Percentiles rank a stretch among this genome's conserved stretches.
Evolutionary conservation across 2,329 filamentous ascomycete genomes (phyloP).

Genomic region (Fusarium sp.): DNA sequence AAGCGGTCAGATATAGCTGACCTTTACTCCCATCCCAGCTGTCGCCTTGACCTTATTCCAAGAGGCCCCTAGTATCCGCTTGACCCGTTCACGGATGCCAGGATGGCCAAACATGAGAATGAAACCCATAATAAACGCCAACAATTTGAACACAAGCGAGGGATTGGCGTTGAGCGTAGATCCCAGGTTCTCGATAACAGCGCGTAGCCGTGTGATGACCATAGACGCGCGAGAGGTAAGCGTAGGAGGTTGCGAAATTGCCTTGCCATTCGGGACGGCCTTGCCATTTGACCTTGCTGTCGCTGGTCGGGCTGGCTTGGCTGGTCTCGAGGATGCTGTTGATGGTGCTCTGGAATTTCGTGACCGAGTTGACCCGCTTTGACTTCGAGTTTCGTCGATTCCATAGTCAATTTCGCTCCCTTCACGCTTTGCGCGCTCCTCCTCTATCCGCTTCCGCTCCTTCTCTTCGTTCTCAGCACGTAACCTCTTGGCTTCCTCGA

Average conservation of each 20-base stretch:
- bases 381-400: slow-evolving; percentile 63
- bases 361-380: slow-evolving; percentile 48
- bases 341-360: slow-evolving; percentile 46
- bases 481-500: slow-evolving; percentile 64
- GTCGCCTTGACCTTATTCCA: slow-evolving; percentile 87
- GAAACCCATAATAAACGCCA: slow-evolving; percentile 83
- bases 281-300: slow-evolving; percentile 44
- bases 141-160: slow-evolving; percentile 63
- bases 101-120: slow-evolving; percentile 76
- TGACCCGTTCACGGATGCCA: slow-evolving; percentile 76
- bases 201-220: slow-evolving; percentile 61
- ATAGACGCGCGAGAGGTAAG: slow-evolving; percentile 59
- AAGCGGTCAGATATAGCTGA: slow-evolving; percentile 80
- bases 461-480: slow-evolving; percentile 67
- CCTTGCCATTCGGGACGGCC: slow-evolving; percentile 43
- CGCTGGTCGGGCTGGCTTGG: slow-evolving; percentile 37
- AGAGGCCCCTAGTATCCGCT: slow-evolving; percentile 69
- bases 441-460: slow-evolving; percentile 60
- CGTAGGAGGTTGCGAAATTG: slow-evolving; percentile 46
- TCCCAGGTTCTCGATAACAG: slow-evolving; percentile 60
- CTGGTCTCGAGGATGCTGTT: slow-evolving; percentile 46
- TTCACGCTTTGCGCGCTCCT: slow-evolving; percentile 59
- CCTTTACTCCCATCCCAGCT: slow-evolving; percentile 95
- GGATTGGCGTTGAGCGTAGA: slow-evolving; percentile 64
- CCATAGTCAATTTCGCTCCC: slow-evolving; percentile 73